Base-by-base conservation (phyloP, 495 filamentous ascomycete genomes). In the Aspergillus indologenus region DNA sequence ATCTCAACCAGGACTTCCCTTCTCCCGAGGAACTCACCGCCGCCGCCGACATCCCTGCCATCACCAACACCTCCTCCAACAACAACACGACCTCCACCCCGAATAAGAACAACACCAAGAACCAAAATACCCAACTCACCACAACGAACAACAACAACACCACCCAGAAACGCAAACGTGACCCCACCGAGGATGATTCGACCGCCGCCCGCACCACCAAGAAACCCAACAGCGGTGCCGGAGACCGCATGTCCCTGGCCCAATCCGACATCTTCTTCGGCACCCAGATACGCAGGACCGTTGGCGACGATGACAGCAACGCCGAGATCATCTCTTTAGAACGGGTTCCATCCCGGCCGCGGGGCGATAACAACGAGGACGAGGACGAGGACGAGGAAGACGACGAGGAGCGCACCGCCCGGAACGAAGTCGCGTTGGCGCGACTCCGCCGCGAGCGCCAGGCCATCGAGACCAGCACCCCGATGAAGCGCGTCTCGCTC, bases 1-100 rank as follows among this genome's bases (percentile, higher is more conserved):
- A 98, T 70, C 67, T 96, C 5, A 81, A 81, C 6, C 81, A 82
- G 54, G 88, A 98, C 66, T 78, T 96, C 52, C 81, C 80, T 0
- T 65, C 75, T 2, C 59, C 66, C 5, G 71, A 71, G 7, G 68
- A 75, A 42, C 58, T 68, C 3, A 59, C 45, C 45, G 64, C 64
- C 22, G 60, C 62, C 14, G 64, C 47, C 7, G 60, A 61, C 29
- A 59, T 40, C 34, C 34, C 34, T 40, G 12, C 34, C 34, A 61
- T 61, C 58, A 68, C 67, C 51, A 61, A 42, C 48, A 69, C 63
- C 64, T 15, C 55, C 34, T 15, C 55, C 34, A 40, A 40, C 6
- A 58, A 26, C 61, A 68, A 50, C 51, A 68, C 34, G 57, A 58
- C 55, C 67, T 73, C 61, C 57, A 64, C 45, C 34, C 42, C 58